phyloP scores from a whole-genome alignment of 2,329 filamentous ascomycete species.

The Coleophoma eucalyptorum region DNA sequence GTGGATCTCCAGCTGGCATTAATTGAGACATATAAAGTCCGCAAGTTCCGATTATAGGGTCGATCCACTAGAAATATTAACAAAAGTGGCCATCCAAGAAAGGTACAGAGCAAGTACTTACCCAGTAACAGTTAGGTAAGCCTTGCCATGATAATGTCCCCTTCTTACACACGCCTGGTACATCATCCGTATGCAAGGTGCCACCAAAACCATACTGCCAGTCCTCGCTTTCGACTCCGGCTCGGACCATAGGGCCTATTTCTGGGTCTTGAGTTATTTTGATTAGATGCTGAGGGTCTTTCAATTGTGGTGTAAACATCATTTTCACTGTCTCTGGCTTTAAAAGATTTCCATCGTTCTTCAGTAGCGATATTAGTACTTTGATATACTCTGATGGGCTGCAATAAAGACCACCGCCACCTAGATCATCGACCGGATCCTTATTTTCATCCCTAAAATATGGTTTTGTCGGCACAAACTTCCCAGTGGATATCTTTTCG shows the following conservation, averaged over 20 bases:
- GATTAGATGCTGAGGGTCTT: slow-evolving; percentile 25
- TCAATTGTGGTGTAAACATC: slow-evolving; percentile 39
- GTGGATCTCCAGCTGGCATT: no score
- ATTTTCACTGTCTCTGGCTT: slow-evolving; percentile 32
- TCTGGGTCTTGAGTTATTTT: no score
- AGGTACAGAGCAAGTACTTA: neutral
- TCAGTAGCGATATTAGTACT: slow-evolving; percentile 39
- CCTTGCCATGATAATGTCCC: slow-evolving; percentile 14
- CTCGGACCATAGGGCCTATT: slow-evolving; percentile 30
- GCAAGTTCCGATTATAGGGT: no score
- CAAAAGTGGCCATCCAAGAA: neutral
- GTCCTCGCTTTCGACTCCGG: neutral
- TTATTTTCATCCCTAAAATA: slow-evolving; percentile 19
- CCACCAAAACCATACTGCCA: slow-evolving; percentile 30
- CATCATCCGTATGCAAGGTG: slow-evolving; percentile 28
- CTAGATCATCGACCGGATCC: neutral
- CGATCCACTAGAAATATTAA: no score
- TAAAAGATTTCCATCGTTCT: slow-evolving; percentile 41
- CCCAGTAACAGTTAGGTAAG: slow-evolving; percentile 2
- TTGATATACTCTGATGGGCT: slow-evolving; percentile 34
- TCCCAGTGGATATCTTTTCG: slow-evolving; percentile 16
- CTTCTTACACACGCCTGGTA: neutral
- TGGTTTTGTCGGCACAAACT: slow-evolving; percentile 32
- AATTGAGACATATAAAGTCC: no score
- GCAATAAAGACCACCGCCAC: slow-evolving; percentile 25